A percentile compares a stretch with the other conserved stretches of the same genome.
phyloP scores from a whole-genome alignment of 352 stramenopile genomes.

The Nothophytophthora sp. region DNA sequence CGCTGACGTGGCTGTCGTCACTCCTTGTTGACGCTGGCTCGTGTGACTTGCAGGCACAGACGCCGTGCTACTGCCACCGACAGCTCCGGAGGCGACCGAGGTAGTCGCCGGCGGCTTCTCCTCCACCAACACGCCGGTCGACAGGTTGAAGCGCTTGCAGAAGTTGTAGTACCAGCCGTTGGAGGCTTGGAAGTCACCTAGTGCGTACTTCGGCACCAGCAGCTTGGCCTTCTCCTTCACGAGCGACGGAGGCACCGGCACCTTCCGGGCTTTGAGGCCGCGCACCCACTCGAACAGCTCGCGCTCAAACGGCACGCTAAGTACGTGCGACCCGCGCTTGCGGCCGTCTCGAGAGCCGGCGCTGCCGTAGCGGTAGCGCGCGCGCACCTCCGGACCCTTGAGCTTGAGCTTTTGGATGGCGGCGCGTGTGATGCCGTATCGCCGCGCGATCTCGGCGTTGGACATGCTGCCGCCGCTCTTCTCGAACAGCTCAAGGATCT shows the following conservation, averaged over 20 bases:
- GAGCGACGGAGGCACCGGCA: conserved; percentile 46
- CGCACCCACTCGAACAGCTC: conserved; percentile 50
- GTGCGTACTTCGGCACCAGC: conserved; percentile 44
- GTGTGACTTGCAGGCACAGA: conserved; percentile 10
- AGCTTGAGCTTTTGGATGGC: conserved; percentile 50
- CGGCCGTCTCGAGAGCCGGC: conserved; percentile 34
- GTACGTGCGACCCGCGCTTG: conserved; percentile 35
- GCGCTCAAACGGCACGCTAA: conserved; percentile 40
- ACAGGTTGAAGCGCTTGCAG: conserved; percentile 41
- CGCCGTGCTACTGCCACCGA: conserved; percentile 1
- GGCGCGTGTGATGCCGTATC: conserved; percentile 46
- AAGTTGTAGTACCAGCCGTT: conserved; percentile 65
- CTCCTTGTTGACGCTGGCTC: conserved; percentile 22
- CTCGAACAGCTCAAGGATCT: conserved; percentile 51
- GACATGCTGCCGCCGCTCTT: conserved; percentile 31
- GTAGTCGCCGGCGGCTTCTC: conserved; percentile 13
- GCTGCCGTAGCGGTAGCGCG: conserved; percentile 44
- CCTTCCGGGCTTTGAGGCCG: conserved; percentile 41
- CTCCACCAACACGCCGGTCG: conserved; percentile 26
- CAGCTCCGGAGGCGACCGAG: background rate
- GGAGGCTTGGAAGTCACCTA: conserved; percentile 44
- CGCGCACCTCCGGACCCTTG: conserved; percentile 36
- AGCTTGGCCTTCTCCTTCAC: conserved; percentile 56
- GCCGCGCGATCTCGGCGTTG: conserved; percentile 43
- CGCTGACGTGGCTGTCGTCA: conserved; percentile 4